Percentiles rank a stretch among this genome's conserved stretches.
Evolutionary conservation across 2,329 filamentous ascomycete species (phyloP).

Genomic region (Fusarium sp.): DNA sequence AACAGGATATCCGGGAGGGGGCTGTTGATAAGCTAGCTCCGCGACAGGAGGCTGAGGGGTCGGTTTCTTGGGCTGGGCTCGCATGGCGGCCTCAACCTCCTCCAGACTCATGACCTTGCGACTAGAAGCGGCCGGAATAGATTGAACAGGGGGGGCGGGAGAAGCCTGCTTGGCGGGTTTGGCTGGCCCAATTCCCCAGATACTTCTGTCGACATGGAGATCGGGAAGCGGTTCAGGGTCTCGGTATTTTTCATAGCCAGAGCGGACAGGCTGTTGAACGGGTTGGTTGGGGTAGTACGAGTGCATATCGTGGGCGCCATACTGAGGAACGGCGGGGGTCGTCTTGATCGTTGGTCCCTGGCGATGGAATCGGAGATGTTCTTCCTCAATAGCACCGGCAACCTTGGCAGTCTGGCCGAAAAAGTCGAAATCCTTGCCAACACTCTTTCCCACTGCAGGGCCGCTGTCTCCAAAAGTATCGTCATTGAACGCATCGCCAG

Average conservation of each 20-base stretch:
- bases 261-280: constrained; percentile 72
- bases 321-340: constrained; percentile 51
- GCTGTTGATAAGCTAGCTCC: constrained; percentile 47
- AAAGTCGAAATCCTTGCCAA: constrained; percentile 97
- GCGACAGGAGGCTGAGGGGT: constrained; percentile 48
- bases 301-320: constrained; percentile 53
- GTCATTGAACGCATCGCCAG: constrained; percentile 94
- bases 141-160: constrained; percentile 44
- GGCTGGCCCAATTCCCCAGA: constrained; percentile 83
- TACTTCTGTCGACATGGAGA: constrained; percentile 89
- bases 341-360: constrained; percentile 70
- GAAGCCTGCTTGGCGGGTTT: constrained; percentile 55
- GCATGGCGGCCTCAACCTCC: constrained; percentile 95
- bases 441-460: constrained; percentile 58
- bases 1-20: constrained; percentile 40
- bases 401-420: constrained; percentile 93
- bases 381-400: constrained; percentile 86
- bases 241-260: constrained; percentile 92
- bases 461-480: constrained; percentile 81
- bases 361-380: constrained; percentile 85
- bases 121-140: constrained; percentile 48
- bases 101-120: constrained; percentile 95
- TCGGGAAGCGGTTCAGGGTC: constrained; percentile 88
- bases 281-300: constrained; percentile 39
- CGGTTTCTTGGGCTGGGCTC: constrained; percentile 72